phyloP scores from a whole-genome alignment of 164 flowering plant species.

The Aristolochia fimbriata region DNA sequence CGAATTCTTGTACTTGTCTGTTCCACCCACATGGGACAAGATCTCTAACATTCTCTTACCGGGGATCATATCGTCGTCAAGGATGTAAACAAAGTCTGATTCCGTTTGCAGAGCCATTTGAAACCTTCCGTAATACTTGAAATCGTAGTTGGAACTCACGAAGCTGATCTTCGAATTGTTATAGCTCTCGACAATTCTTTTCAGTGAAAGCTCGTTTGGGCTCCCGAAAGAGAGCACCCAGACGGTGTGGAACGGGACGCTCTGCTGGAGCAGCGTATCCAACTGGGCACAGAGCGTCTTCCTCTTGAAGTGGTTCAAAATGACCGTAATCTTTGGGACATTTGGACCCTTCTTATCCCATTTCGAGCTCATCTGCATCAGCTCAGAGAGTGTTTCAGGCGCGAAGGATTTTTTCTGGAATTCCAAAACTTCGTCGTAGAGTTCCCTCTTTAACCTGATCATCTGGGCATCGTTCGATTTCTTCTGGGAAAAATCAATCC shows the following conservation, averaged over 20 bases:
- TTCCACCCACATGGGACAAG: slow-evolving; percentile 84
- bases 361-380: slow-evolving; percentile 74
- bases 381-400: slow-evolving; percentile 59
- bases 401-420: slow-evolving; percentile 62
- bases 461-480: slow-evolving; percentile 70
- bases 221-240: slow-evolving; percentile 96
- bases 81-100: slow-evolving; percentile 77
- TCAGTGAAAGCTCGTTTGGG: slow-evolving; percentile 66
- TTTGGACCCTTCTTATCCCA: slow-evolving; percentile 56
- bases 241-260: slow-evolving; percentile 73
- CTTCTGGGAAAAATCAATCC: slow-evolving; percentile 83
- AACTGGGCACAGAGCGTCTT: slow-evolving; percentile 91
- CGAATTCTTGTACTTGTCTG: slow-evolving; percentile 83
- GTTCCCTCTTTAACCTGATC: slow-evolving; percentile 82
- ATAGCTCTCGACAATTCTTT: slow-evolving; percentile 71
- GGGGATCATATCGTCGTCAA: slow-evolving; percentile 97
- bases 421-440: slow-evolving; percentile 57
- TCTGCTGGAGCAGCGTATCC: slow-evolving; percentile 76
- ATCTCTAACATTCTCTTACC: slow-evolving; percentile 90
- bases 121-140: slow-evolving; percentile 94
- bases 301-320: slow-evolving; percentile 91
- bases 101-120: slow-evolving; percentile 96
- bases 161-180: slow-evolving; percentile 82
- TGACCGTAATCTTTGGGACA: slow-evolving; percentile 66
- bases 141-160: slow-evolving; percentile 81